Conservation (phyloP, 805 yeast genomes). For the Candida peoriensis region DNA sequence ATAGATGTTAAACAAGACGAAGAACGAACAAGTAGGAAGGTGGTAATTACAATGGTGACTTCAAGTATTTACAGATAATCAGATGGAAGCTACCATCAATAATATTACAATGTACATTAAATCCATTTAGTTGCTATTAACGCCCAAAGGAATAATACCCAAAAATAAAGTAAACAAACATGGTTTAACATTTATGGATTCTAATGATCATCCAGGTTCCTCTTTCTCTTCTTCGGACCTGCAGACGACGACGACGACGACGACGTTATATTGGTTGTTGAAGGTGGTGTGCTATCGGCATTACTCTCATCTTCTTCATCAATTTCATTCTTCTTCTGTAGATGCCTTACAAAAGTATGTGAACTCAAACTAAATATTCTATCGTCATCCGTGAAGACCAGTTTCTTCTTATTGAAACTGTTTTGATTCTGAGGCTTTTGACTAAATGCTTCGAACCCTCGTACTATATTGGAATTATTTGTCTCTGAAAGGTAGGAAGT, state of each 20-base stretch:
- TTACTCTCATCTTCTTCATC: slow-evolving; percentile 26
- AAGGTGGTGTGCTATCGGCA: slow-evolving; percentile 18
- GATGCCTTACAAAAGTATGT: slow-evolving; percentile 59
- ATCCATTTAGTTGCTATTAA: no score
- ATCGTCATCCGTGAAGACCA: slow-evolving; percentile 64
- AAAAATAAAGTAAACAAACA: not conserved
- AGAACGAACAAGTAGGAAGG: no score
- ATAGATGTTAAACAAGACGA: no score
- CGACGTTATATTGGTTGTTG: slow-evolving; percentile 1
- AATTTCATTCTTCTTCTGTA: slow-evolving; percentile 42
- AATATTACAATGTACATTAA: no score
- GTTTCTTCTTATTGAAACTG: slow-evolving; percentile 34
- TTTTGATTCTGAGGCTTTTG: slow-evolving; percentile 42
- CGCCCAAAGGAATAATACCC: no score
- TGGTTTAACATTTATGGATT: not conserved
- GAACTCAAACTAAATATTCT: slow-evolving; percentile 77
- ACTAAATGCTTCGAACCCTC: slow-evolving; percentile 87
- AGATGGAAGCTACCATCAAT: no score
- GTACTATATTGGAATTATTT: slow-evolving; percentile 71
- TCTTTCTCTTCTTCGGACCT: not conserved
- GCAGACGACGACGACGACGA: no score
- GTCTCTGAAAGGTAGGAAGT: slow-evolving; percentile 72
- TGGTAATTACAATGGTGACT: no score
- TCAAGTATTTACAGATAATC: no score
- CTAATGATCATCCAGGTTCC: not conserved